These are phyloP conservation scores for Anthostomella pinea DNA, from an alignment of 2,329 filamentous ascomycete genomes.

Conservation along the genomic window DNA sequence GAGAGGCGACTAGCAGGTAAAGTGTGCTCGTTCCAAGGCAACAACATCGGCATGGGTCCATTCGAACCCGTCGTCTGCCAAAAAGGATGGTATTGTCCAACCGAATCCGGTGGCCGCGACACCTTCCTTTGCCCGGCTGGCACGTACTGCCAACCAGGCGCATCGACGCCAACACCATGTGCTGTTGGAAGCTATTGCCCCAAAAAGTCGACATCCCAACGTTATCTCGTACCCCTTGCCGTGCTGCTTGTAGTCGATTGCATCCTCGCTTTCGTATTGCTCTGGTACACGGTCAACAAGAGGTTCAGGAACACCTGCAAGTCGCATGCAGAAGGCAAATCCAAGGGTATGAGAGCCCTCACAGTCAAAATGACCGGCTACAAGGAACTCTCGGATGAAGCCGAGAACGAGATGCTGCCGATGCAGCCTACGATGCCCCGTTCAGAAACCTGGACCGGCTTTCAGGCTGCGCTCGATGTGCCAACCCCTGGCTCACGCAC, in stretches of 20 bases:
- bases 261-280: constrained; percentile 35
- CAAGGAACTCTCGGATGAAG: constrained; percentile 29
- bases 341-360: constrained; percentile 28
- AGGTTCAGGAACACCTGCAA: constrained; percentile 32
- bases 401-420: constrained; percentile 36
- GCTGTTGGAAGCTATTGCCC: constrained; percentile 44
- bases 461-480: constrained; percentile 36
- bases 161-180: constrained; percentile 46
- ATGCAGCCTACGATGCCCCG: constrained; percentile 31
- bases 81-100: constrained; percentile 48
- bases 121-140: constrained; percentile 44
- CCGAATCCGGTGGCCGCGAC: constrained; percentile 33
- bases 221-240: constrained; percentile 41
- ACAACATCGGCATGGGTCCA: constrained; percentile 41
- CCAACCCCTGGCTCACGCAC: constrained; percentile 26
- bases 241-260: constrained; percentile 43
- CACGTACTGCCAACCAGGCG: constrained; percentile 50
- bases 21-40: constrained; percentile 32
- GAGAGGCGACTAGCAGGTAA: constrained; percentile 33
- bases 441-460: constrained; percentile 31
- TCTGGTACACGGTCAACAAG: constrained; percentile 35
- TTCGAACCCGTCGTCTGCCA: constrained; percentile 52
- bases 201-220: constrained; percentile 39
- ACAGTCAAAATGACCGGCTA: constrained; percentile 33
- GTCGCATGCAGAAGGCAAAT: constrained; percentile 19